Percentiles rank a stretch among this genome's conserved stretches.
Conservation (phyloP, 2,329 filamentous ascomycete genomes). For the Aureobasidium namibiae region DNA sequence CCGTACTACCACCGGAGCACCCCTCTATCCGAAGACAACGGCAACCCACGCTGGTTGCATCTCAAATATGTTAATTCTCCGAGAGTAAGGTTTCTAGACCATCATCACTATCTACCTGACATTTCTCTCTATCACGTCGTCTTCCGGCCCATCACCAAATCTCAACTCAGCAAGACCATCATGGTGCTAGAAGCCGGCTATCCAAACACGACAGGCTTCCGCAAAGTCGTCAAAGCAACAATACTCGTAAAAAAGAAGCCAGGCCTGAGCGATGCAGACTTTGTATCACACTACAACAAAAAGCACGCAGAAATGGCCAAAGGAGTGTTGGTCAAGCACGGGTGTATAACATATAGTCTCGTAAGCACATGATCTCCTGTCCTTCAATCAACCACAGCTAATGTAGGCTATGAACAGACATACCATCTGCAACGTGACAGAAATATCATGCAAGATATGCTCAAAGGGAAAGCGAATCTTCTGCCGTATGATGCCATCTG, state of each 20-base stretch:
- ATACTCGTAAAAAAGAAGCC: slow-evolving; percentile 40
- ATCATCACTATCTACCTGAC: not conserved
- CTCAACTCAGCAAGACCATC: not conserved
- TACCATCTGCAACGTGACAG: slow-evolving; percentile 38
- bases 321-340: slow-evolving; percentile 35
- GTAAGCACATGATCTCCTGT: slow-evolving; percentile 25
- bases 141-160: too few species aligned
- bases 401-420: slow-evolving; percentile 24
- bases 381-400: not conserved
- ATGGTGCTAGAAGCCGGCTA: slow-evolving; percentile 39
- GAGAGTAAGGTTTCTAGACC: not conserved
- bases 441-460: slow-evolving; percentile 37
- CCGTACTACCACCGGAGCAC: not conserved
- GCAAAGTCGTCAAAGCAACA: slow-evolving; percentile 39
- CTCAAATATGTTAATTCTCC: not conserved
- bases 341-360: slow-evolving; percentile 38
- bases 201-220: slow-evolving; percentile 35
- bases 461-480: slow-evolving; percentile 36
- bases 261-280: slow-evolving; percentile 36
- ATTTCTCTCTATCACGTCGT: not conserved
- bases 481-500: slow-evolving; percentile 41
- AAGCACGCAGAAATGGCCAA: slow-evolving; percentile 37
- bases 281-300: slow-evolving; percentile 39
- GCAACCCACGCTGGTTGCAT: not conserved
- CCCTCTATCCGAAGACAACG: not conserved